phyloP scores from a whole-genome alignment of 768 basidiomycete species.

The Suillus ampliporus region DNA sequence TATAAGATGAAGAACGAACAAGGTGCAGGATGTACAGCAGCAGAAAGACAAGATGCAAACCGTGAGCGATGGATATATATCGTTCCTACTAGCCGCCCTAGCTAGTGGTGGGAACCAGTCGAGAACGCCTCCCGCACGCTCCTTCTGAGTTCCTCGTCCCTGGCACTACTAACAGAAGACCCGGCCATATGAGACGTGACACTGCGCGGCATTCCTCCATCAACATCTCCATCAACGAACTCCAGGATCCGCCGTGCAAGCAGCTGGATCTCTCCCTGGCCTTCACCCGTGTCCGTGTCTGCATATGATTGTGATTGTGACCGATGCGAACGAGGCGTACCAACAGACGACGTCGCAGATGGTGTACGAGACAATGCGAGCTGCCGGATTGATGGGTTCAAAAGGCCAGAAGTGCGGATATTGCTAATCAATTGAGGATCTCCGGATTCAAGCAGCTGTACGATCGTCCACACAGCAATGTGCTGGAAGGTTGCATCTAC shows the following conservation, averaged over 20 bases:
- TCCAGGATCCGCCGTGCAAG: slow-evolving; percentile 87
- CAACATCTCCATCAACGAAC: slow-evolving; percentile 78
- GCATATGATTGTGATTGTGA: slow-evolving; percentile 75
- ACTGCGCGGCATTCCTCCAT: slow-evolving; percentile 64
- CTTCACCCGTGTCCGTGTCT: slow-evolving; percentile 85
- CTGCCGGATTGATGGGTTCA: slow-evolving; percentile 86
- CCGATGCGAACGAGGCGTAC: slow-evolving; percentile 73
- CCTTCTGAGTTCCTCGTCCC: slow-evolving; percentile 79
- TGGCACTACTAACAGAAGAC: slow-evolving; percentile 61
- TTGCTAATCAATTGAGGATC: slow-evolving; percentile 90
- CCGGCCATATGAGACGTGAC: slow-evolving; percentile 70
- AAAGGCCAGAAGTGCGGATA: slow-evolving; percentile 81
- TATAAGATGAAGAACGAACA: slow-evolving; percentile 9
- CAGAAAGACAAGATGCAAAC: neutral
- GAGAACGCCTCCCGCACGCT: slow-evolving; percentile 85
- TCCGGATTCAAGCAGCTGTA: slow-evolving; percentile 96
- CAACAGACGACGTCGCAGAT: slow-evolving; percentile 74
- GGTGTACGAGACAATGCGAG: slow-evolving; percentile 76
- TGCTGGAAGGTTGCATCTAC: slow-evolving; percentile 98
- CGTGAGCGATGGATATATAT: slow-evolving; percentile 12
- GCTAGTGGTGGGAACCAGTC: slow-evolving; percentile 57
- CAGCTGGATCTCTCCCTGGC: slow-evolving; percentile 83
- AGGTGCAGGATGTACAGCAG: slow-evolving; percentile 18
- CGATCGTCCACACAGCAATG: slow-evolving; percentile 99
- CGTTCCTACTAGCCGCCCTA: neutral